Evolutionary conservation across 495 filamentous ascomycete genomes (phyloP).

Genomic region (Daldinia childiae): DNA sequence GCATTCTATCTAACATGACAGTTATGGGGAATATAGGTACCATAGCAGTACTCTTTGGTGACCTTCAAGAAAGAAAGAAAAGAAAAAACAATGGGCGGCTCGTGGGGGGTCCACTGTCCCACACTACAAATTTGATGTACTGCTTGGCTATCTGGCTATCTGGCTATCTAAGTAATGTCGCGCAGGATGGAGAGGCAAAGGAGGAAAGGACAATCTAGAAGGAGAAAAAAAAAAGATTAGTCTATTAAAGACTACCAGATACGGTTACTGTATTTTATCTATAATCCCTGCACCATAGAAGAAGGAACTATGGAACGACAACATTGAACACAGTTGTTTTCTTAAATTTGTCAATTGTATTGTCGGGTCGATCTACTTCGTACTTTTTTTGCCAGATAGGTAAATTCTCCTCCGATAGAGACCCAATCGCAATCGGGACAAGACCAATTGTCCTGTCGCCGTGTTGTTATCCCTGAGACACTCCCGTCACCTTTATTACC

Average conservation of each 20-base stretch:
- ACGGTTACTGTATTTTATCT: conserved; percentile 36
- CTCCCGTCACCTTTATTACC: conserved; percentile 22
- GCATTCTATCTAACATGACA: neutral
- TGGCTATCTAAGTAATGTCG: conserved; percentile 21
- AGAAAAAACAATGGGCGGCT: conserved; percentile 26
- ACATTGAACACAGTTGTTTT: conserved; percentile 42
- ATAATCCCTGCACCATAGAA: conserved; percentile 34
- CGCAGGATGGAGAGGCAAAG: conserved; percentile 23
- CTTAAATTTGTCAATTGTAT: conserved; percentile 31
- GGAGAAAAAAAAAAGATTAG: conserved; percentile 28
- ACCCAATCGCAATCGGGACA: conserved; percentile 20
- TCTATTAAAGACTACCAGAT: conserved; percentile 36
- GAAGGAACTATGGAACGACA: conserved; percentile 32
- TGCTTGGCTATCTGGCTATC: conserved; percentile 28
- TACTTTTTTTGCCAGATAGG: conserved; percentile 20
- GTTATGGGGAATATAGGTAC: neutral
- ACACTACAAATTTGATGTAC: conserved; percentile 38
- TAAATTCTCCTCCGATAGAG: conserved; percentile 19
- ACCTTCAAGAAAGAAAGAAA: conserved; percentile 17
- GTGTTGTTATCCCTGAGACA: conserved; percentile 37
- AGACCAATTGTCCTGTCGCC: conserved; percentile 30
- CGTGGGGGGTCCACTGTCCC: conserved; percentile 35
- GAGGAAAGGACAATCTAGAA: conserved; percentile 15
- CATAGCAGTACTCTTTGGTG: neutral
- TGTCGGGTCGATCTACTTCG: conserved; percentile 12